Evolutionary conservation across 768 basidiomycete genomes (phyloP), one percentile per base, ranked within the genome.

Genomic region (Hericium erinaceus): DNA sequence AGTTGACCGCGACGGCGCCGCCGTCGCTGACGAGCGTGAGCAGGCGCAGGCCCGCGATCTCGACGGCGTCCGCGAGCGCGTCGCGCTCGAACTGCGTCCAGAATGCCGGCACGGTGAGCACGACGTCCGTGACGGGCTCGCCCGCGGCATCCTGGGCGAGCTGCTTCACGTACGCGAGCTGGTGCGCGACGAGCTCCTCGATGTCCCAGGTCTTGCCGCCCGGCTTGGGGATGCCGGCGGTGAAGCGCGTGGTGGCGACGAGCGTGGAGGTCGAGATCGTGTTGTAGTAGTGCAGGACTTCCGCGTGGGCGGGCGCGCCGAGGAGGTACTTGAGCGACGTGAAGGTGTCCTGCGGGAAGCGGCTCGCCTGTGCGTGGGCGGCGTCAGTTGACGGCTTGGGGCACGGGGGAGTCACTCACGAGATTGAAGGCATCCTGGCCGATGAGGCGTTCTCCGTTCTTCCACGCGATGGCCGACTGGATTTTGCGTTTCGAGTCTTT

Each of bases 401-500:
- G 33, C 9, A 8, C 26, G 26, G 26, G 3, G 3, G 4, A 26
- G 3, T 22, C 16, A 80, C 91, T 63, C 70, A 95, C 95, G 61
- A 97, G 72, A 71, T 87, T 89, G 63, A 84, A 84, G 3, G 92
- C 95, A 70, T 98, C 97, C 28, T 81, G 74, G 6, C 93, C 93
- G 72, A 98, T 95, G 38, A 93, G 71, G 55, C 97, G 76, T 64
- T 98, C 95, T 12, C 84, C 84, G 64, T 84, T 84, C 72, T 97
- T 95, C 89, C 94, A 95, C 10, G 84, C 89, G 0, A 98, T 92
- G 1, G 85, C 81, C 15, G 89, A 84, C 62, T 89, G 87, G 33
- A 97, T 92, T 74, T 98, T 98, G 58, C 97, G 79, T 75, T 98
- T 98, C 28, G 94, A 97, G 69, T 98, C 95, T 69, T 91, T 91